These are phyloP conservation scores for Acacia crassicarpa DNA, from an alignment of 306 rosid genomes.

Conservation along the genomic window DNA sequence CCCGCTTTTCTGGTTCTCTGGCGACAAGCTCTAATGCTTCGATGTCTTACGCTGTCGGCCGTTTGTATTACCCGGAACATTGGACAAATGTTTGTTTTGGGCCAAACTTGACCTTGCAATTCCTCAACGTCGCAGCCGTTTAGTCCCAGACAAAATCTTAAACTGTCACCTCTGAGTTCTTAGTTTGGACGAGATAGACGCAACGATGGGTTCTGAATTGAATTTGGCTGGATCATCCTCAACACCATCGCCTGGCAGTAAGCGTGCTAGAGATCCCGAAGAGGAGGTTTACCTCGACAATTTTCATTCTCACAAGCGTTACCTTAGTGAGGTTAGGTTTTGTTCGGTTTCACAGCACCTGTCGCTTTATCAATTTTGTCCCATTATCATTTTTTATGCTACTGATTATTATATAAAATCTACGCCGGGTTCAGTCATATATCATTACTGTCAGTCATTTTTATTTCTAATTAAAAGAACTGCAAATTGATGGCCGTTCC, in stretches of 20 bases:
- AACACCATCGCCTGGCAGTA: conserved; percentile 65
- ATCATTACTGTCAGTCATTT: neutral
- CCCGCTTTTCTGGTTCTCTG: neutral
- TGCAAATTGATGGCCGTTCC: conserved; percentile 19
- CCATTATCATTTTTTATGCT: conserved; percentile 3
- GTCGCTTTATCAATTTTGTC: neutral
- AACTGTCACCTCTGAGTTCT: neutral
- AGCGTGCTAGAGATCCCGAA: conserved; percentile 92
- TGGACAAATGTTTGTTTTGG: neutral
- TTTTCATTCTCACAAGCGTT: conserved; percentile 95
- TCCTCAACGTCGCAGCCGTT: neutral
- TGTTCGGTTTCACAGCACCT: neutral
- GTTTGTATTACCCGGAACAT: neutral
- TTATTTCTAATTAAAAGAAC: neutral
- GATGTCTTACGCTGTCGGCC: neutral
- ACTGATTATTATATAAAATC: conserved; percentile 1
- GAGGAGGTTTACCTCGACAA: conserved; percentile 95
- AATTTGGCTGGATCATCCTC: conserved; percentile 54
- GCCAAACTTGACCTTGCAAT: conserved; percentile 18
- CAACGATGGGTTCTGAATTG: conserved; percentile 71
- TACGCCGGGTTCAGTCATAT: neutral
- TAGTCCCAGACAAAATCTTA: neutral
- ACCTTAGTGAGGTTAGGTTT: conserved; percentile 84
- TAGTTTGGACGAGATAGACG: conserved; percentile 18
- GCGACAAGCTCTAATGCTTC: neutral